Evolutionary conservation across 148 eudicot genomes (phyloP), one percentile per base, ranked within the genome.

Genomic region (Camellia sinensis): DNA sequence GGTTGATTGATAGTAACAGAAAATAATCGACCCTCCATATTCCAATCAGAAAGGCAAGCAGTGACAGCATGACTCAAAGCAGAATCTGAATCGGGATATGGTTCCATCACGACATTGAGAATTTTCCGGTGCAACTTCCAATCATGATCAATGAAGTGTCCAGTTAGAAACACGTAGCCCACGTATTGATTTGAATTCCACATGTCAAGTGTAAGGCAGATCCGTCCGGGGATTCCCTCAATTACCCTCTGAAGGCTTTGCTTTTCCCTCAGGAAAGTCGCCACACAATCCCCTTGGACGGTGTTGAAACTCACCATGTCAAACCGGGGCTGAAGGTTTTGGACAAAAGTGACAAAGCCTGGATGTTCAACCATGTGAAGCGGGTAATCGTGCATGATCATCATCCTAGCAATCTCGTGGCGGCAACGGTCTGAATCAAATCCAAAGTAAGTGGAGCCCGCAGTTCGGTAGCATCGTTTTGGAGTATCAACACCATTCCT

Each of bases 41-140:
- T 87, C 98, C 97, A 94, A 79, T 94, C 90, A 19, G 94, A 91
- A 19, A 94, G 92, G 87, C 97, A 91, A 43, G 90, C 88, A 50
- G 93, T 87, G 52, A 94, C 89, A 3, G 95, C 93, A 69, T 94
- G 97, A 81, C 97, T 89, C 61, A 92, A 88, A 46, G 95, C 91
- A 29, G 86, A 73, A 82, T 90, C 97, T 0, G 97, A 90, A 67
- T 94, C 97, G 0, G 95, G 94, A 78, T 85, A 91, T 0, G 97
- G 97, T 75, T 90, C 98, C 95, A 91, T 92, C 22, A 94, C 89
- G 77, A 92, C 91, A 80, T 90, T 94, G 2, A 94, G 91, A 63
- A 92, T 86, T 75, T 89, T 90, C 72, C 87, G 80, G 52, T 94
- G 97, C 64, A 90, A 80, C 74, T 90, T 92, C 91, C 92, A 90